Evolutionary conservation across 2,329 filamentous ascomycete genomes (phyloP).

Genomic region (Ophiostoma himal-ulmi): DNA sequence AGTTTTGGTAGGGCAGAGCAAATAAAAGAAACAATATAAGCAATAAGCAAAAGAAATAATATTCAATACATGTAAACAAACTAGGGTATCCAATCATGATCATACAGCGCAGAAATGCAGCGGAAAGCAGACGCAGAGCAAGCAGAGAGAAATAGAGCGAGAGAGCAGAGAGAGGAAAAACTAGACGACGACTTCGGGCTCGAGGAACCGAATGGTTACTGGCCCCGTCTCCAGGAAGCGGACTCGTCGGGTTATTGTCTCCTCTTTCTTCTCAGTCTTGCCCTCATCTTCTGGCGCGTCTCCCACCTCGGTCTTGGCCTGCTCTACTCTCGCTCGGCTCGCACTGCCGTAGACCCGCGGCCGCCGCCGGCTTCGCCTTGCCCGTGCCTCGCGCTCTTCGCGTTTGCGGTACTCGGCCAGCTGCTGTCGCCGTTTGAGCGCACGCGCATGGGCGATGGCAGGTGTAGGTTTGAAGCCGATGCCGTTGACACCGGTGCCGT

Average conservation of each 20-base stretch:
- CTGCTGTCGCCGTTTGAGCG: constrained; percentile 54
- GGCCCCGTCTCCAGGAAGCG: constrained; percentile 25
- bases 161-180: too few relatives aligned
- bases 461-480: constrained; percentile 61
- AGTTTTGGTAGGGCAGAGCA: constrained; percentile 43
- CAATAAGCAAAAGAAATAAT: not conserved
- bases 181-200: constrained; percentile 20
- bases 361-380: constrained; percentile 47
- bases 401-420: constrained; percentile 57
- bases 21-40: not conserved
- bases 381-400: constrained; percentile 56
- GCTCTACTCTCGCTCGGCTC: not conserved
- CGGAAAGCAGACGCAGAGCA: not conserved
- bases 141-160: not conserved
- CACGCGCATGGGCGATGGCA: constrained; percentile 52
- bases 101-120: not conserved
- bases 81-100: constrained; percentile 12
- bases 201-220: constrained; percentile 23
- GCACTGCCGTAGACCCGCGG: constrained; percentile 27
- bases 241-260: constrained; percentile 19
- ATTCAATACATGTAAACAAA: not conserved
- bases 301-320: not conserved
- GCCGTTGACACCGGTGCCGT: constrained; percentile 61
- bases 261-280: not conserved
- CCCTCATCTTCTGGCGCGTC: not conserved